These are phyloP conservation scores for Schoenoplectus triqueter DNA, from an alignment of 202 grass and related monocot genomes.

Conservation along the genomic window DNA sequence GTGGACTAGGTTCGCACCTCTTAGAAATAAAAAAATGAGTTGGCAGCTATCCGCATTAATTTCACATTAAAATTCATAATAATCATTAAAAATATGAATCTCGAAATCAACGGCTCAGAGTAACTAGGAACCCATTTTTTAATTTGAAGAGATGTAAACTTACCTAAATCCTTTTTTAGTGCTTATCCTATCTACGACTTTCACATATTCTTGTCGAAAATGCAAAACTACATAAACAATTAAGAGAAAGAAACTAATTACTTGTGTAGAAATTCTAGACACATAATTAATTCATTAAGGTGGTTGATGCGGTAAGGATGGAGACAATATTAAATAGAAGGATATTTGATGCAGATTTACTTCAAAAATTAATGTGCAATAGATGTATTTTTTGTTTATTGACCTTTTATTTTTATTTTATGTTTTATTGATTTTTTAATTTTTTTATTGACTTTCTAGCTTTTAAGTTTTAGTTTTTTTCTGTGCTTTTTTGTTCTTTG, in stretches of 20 bases:
- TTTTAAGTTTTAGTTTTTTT: neutral
- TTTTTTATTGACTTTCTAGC: neutral
- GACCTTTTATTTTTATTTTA: neutral
- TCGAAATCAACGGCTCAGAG: too few relatives aligned
- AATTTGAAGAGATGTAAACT: too few relatives aligned
- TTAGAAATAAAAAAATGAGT: too few relatives aligned
- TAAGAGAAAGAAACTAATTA: neutral
- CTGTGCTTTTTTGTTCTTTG: neutral
- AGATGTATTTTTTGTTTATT: neutral
- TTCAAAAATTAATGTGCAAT: neutral
- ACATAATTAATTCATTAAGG: neutral
- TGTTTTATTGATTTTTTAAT: neutral
- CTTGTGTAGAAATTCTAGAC: neutral
- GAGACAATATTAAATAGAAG: too few relatives aligned
- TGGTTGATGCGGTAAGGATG: neutral
- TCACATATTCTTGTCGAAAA: neutral
- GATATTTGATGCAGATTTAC: neutral
- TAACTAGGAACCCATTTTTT: too few relatives aligned
- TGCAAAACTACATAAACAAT: neutral
- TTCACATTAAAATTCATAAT: too few relatives aligned
- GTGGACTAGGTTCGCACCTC: too few relatives aligned
- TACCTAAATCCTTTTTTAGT: neutral
- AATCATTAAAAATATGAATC: too few relatives aligned
- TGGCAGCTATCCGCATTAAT: too few relatives aligned
- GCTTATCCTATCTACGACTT: neutral